Evolutionary conservation across 1,284 basidiomycete species (phyloP), one percentile per base, ranked within the genome.

Genomic region (Leucoagaricus sp.): DNA sequence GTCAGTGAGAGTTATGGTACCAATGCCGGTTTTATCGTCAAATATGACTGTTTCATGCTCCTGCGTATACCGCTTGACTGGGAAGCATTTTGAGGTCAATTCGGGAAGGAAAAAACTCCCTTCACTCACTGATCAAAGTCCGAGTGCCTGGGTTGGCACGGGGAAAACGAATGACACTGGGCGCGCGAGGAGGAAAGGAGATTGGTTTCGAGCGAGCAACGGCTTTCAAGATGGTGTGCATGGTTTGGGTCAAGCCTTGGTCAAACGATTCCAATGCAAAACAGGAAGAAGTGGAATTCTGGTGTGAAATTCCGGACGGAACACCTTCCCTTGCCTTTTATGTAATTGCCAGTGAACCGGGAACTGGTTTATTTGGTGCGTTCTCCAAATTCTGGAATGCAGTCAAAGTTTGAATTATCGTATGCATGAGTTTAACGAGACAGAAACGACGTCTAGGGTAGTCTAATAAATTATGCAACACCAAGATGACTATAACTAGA

Each of bases 1-100:
- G 72, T 98, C 82, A 19, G 97, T 98, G 71, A 99, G 95, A 44
- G 87, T 87, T 42, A 99, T 81, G 7, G 84, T 90, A 41, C 94
- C 97, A 50, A 95, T 67, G 57, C 89, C 87, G 44, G 90, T 92
- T 48, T 75, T 72, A 59, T 91, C 84, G 71, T 99, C 95, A 71
- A 86, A 93, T 33, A 80, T 74, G 59, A 98, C 84, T 67, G 89
- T 86, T 77, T 99, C 96, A 74, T 99, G 97, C 64, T 98, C 96
- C 58, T 78, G 76, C 2, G 96, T 95, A 77, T 88, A 98, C 64
- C 81, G 83, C 73, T 87, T 91, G 45, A 89, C 94, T 95, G 67
- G 31, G 58, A 8, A 55, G 50, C 34, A 50, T 31, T 36, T 13
- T 28, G 54, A 28, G 29, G 44, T 23, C n/a, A 56, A 29, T 21